Evolutionary conservation across 1,284 basidiomycete genomes (phyloP).

Genomic region (Irpex sp.): DNA sequence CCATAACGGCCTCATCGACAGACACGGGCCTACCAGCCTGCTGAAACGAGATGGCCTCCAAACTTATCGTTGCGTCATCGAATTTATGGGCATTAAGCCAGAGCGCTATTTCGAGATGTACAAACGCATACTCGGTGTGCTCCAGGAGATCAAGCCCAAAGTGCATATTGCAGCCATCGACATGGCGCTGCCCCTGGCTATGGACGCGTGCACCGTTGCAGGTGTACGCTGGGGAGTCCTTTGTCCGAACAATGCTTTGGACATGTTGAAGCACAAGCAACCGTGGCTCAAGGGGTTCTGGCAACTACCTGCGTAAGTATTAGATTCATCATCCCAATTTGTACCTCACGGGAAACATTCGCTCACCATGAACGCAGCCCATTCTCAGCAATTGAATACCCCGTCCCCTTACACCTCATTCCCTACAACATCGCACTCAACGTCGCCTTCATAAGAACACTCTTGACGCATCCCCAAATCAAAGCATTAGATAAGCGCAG

Average conservation of each 20-base stretch:
- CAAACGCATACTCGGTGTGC: slow-evolving; percentile 6
- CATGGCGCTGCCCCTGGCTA: slow-evolving; percentile 10
- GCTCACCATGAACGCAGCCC: slow-evolving; percentile 1
- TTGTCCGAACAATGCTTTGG: slow-evolving; percentile 12
- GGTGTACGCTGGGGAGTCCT: slow-evolving; percentile 10
- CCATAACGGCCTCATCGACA: slow-evolving; percentile 9
- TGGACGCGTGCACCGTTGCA: slow-evolving; percentile 10
- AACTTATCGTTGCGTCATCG: slow-evolving; percentile 10
- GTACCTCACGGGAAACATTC: not conserved
- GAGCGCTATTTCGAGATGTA: slow-evolving; percentile 10
- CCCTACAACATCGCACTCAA: slow-evolving; percentile 12
- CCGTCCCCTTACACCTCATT: slow-evolving; percentile 9
- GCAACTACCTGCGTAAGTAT: slow-evolving; percentile 13
- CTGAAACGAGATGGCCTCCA: slow-evolving; percentile 6
- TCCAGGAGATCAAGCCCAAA: slow-evolving; percentile 5
- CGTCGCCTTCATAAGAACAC: slow-evolving; percentile 4
- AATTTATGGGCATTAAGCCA: slow-evolving; percentile 12
- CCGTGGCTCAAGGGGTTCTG: slow-evolving; percentile 12
- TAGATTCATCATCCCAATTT: too few relatives aligned
- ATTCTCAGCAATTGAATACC: slow-evolving; percentile 11
- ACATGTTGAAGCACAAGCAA: slow-evolving; percentile 10
- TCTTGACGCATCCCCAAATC: slow-evolving; percentile 8
- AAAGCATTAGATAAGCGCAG: slow-evolving; percentile 7
- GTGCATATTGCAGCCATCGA: slow-evolving; percentile 10
- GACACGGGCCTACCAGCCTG: slow-evolving; percentile 8